Percentiles rank a stretch among this genome's conserved stretches.
These are phyloP conservation scores for Myochromella boudieri DNA, from an alignment of 768 basidiomycete species.

Conservation along the genomic window DNA sequence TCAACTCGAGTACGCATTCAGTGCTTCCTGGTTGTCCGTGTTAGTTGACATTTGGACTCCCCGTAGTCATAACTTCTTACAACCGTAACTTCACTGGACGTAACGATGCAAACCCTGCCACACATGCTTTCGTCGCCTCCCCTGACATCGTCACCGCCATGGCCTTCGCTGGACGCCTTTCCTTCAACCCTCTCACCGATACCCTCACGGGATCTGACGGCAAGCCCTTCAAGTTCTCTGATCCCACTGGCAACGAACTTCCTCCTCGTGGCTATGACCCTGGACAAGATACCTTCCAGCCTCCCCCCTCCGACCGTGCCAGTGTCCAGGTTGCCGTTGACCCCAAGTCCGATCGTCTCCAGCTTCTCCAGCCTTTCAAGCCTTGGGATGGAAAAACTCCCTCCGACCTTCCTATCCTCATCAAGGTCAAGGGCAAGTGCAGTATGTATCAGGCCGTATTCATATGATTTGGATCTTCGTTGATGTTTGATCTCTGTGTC, in stretches of 20 bases:
- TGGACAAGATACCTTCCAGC: conserved; percentile 95
- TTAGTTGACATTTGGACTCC: conserved; percentile 11
- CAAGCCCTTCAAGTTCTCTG: conserved; percentile 96
- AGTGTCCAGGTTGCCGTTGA: conserved; percentile 84
- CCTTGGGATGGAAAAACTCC: conserved; percentile 95
- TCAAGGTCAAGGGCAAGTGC: conserved; percentile 99
- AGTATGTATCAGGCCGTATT: conserved; percentile 58
- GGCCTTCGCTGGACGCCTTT: conserved; percentile 89
- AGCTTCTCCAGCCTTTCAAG: conserved; percentile 85
- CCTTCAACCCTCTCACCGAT: conserved; percentile 97
- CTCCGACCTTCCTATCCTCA: conserved; percentile 85
- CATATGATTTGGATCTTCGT: neutral
- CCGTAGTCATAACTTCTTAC: conserved; percentile 93
- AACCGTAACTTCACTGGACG: conserved; percentile 99
- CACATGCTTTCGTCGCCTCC: conserved; percentile 94
- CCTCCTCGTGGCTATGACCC: conserved; percentile 96
- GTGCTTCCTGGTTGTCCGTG: neutral
- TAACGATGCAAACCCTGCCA: conserved; percentile 99
- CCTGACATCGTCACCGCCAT: conserved; percentile 96
- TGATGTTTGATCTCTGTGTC: conserved; percentile 6
- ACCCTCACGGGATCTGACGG: conserved; percentile 85
- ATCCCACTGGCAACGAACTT: conserved; percentile 88
- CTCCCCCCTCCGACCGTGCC: conserved; percentile 84
- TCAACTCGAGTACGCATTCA: conserved; percentile 81
- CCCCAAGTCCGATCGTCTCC: conserved; percentile 86